These are phyloP conservation scores for Flaveria robusta DNA, from an alignment of 129 eudicot species.

Conservation along the genomic window DNA sequence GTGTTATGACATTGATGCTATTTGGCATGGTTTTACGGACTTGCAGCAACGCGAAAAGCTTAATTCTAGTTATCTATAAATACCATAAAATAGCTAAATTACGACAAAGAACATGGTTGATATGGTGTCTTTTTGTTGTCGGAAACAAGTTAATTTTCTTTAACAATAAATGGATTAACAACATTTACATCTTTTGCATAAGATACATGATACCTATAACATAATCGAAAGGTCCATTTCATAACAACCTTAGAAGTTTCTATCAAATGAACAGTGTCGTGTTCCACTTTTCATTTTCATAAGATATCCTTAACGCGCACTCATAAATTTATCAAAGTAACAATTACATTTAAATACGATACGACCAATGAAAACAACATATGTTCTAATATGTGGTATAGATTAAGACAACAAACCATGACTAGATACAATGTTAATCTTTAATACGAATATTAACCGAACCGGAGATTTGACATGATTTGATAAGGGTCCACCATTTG, in stretches of 20 bases:
- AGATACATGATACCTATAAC: background rate
- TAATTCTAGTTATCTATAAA: too few species aligned
- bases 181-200: too few species aligned
- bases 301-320: background rate
- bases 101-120: too few species aligned
- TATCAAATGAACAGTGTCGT: background rate
- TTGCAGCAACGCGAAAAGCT: too few species aligned
- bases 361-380: constrained; percentile 17
- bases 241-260: background rate
- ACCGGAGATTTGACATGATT: constrained; percentile 32
- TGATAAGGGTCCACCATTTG: constrained; percentile 25
- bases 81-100: too few species aligned
- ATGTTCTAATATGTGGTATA: constrained; percentile 26
- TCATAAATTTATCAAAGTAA: background rate
- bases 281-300: background rate
- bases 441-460: constrained; percentile 23
- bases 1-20: too few species aligned
- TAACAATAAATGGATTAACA: too few species aligned
- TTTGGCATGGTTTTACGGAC: too few species aligned
- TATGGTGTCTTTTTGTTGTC: too few species aligned
- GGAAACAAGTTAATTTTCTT: too few species aligned
- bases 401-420: constrained; percentile 38
- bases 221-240: background rate
- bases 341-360: background rate
- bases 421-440: constrained; percentile 32